Evolutionary conservation across 495 filamentous ascomycete genomes (phyloP).

Genomic region (Annulohypoxylon stygium): DNA sequence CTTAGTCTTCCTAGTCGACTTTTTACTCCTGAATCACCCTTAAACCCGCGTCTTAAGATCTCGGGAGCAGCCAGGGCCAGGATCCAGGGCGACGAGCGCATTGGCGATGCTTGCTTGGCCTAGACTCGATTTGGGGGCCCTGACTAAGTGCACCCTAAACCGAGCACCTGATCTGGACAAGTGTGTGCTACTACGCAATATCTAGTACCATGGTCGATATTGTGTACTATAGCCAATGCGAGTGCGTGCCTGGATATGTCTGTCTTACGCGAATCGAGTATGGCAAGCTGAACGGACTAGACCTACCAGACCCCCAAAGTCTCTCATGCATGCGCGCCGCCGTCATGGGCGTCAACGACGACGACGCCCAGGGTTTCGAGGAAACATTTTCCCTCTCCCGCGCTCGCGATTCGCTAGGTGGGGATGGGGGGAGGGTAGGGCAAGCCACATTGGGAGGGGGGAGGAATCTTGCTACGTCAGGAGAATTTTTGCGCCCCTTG

Average conservation of each 20-base stretch:
- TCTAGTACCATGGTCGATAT: not conserved
- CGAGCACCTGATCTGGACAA: not conserved
- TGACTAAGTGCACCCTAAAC: slow-evolving; percentile 3
- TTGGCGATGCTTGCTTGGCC: not conserved
- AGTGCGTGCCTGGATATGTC: too few species aligned
- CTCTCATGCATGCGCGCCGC: slow-evolving; percentile 26
- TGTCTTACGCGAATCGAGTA: not conserved
- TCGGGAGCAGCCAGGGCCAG: not conserved
- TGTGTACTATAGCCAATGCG: not conserved
- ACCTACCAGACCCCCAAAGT: slow-evolving; percentile 17
- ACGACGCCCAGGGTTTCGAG: not conserved
- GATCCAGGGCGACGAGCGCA: slow-evolving; percentile 4
- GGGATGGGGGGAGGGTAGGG: not conserved
- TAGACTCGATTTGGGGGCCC: slow-evolving; percentile 5
- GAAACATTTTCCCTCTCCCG: not conserved
- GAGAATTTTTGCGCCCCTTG: slow-evolving; percentile 42
- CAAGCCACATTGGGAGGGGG: slow-evolving; percentile 15
- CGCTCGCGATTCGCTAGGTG: slow-evolving; percentile 26
- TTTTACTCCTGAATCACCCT: not conserved
- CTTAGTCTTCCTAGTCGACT: too few species aligned
- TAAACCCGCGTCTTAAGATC: slow-evolving; percentile 14
- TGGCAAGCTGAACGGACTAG: slow-evolving; percentile 16
- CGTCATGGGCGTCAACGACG: slow-evolving; percentile 16
- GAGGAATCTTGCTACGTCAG: slow-evolving; percentile 8
- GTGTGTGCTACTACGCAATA: not conserved